Conservation (phyloP, 345 rosid genomes). For the rapeseed (Brassica napus) region Da-Ae NC_063449.1:41596001-41596500, state of each 20-base stretch:
- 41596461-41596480: too few relatives aligned
- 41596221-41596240: neutral
- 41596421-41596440: too few relatives aligned
- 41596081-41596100: neutral
- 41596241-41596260: conserved; percentile 9
- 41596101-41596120: neutral
- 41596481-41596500: too few relatives aligned
- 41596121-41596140: neutral
- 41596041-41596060: neutral
- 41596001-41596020: neutral
- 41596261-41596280: neutral
- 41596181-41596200: neutral
- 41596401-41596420: neutral
- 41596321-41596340: conserved; percentile 28
- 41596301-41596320: conserved; percentile 8
- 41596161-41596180: neutral
- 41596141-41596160: neutral
- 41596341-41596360: neutral
- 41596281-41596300: conserved; percentile 32
- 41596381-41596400: neutral
- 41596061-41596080: neutral
- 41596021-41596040: neutral
- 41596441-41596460: too few relatives aligned
- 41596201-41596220: neutral
- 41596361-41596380: neutral